phyloP scores from a whole-genome alignment of 148 eudicot genomes.

The Rhododendron ferrugineum region DNA sequence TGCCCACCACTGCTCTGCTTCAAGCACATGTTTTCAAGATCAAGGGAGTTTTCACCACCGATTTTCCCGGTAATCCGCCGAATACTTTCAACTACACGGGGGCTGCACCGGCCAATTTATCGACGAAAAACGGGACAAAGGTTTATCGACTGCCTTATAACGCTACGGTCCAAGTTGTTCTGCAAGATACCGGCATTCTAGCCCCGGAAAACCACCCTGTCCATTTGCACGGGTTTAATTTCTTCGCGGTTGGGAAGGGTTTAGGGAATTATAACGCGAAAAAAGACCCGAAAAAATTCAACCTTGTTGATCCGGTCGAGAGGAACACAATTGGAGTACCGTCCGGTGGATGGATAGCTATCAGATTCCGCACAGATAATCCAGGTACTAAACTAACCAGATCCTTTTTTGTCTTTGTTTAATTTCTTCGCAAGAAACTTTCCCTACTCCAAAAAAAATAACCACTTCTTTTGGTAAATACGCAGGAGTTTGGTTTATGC shows the following conservation, averaged over 20 bases:
- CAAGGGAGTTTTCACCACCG: constrained; percentile 44
- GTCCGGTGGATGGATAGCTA: constrained; percentile 22
- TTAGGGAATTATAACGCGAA: constrained; percentile 20
- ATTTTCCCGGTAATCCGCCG: constrained; percentile 48
- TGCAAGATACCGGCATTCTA: constrained; percentile 25
- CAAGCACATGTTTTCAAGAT: constrained; percentile 41
- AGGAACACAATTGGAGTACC: constrained; percentile 22
- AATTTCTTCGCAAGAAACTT: no score
- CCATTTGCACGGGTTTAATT: constrained; percentile 32
- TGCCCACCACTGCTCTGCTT: constrained; percentile 45
- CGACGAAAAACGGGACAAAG: constrained; percentile 34
- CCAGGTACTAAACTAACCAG: constrained; percentile 1
- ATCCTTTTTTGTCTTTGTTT: no score
- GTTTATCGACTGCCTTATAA: constrained; percentile 39
- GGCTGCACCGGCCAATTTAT: constrained; percentile 16
- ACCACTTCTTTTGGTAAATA: not conserved
- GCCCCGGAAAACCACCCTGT: constrained; percentile 24
- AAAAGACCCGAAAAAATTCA: constrained; percentile 7
- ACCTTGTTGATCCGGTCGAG: constrained; percentile 22
- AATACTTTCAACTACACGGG: constrained; percentile 35
- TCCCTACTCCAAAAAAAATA: constrained; percentile 18
- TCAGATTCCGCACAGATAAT: constrained; percentile 16
- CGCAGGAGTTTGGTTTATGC: constrained; percentile 27
- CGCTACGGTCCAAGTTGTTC: constrained; percentile 35
- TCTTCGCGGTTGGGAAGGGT: constrained; percentile 25